phyloP scores from a whole-genome alignment of 2,329 filamentous ascomycete genomes.

The Lasiodiplodia theobromae region DNA sequence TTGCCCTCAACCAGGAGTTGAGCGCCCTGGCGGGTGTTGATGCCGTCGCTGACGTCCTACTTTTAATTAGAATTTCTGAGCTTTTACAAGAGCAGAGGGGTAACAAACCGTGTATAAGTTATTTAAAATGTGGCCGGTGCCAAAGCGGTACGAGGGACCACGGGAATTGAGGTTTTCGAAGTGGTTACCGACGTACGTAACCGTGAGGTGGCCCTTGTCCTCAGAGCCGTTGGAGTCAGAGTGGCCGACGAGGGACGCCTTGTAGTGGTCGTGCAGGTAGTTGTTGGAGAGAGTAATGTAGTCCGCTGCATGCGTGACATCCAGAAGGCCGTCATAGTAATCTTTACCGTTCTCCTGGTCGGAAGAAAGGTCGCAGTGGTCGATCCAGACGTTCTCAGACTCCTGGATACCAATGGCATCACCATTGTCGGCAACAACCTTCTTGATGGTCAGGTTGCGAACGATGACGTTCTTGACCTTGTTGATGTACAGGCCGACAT shows the following conservation, averaged over 20 bases:
- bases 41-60: slow-evolving; percentile 45
- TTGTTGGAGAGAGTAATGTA: slow-evolving; percentile 65
- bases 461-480: slow-evolving; percentile 62
- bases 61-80: too few species aligned
- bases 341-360: slow-evolving; percentile 69
- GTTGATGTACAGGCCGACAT: slow-evolving; percentile 58
- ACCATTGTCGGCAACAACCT: slow-evolving; percentile 55
- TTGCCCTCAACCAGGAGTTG: slow-evolving; percentile 54
- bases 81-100: too few species aligned
- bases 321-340: slow-evolving; percentile 72
- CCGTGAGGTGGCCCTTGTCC: slow-evolving; percentile 67
- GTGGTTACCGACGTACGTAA: slow-evolving; percentile 73
- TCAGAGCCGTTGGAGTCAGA: slow-evolving; percentile 64
- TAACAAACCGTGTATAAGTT: slow-evolving; percentile 47
- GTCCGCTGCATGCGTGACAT: slow-evolving; percentile 69
- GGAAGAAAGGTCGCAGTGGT: slow-evolving; percentile 71
- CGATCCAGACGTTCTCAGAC: slow-evolving; percentile 66
- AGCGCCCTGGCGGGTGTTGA: slow-evolving; percentile 53
- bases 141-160: slow-evolving; percentile 69
- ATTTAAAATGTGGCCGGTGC: slow-evolving; percentile 69
- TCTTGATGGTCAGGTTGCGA: slow-evolving; percentile 62
- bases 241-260: slow-evolving; percentile 66
- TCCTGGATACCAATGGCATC: slow-evolving; percentile 61
- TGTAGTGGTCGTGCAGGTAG: slow-evolving; percentile 67
- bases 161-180: slow-evolving; percentile 71